phyloP scores from a whole-genome alignment of 169 alveolate species.

The Plasmodium adleri region DNA sequence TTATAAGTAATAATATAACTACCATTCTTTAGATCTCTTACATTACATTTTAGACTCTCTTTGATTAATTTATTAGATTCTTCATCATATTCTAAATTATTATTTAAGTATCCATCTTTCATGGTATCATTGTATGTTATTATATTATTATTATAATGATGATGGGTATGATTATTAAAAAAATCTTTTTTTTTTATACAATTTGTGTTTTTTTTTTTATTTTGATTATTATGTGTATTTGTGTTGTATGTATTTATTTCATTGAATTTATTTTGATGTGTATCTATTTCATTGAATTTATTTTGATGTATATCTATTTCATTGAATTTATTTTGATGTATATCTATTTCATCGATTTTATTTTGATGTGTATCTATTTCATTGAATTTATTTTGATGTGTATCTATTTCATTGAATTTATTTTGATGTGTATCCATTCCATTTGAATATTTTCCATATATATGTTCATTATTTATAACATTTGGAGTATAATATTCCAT shows the following conservation, averaged over 20 bases:
- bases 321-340: neutral
- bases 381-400: neutral
- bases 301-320: neutral
- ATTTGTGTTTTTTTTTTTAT: neutral
- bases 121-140: slow-evolving; percentile 38
- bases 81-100: slow-evolving; percentile 6
- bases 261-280: neutral
- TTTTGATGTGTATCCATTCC: neutral
- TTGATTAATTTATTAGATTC: slow-evolving; percentile 25
- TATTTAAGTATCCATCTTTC: slow-evolving; percentile 30
- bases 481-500: too few relatives aligned
- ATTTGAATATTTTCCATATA: too few relatives aligned
- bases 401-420: neutral
- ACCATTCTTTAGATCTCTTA: slow-evolving; percentile 66
- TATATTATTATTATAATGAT: neutral
- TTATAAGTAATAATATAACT: slow-evolving; percentile 43
- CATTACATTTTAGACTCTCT: slow-evolving; percentile 33
- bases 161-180: neutral
- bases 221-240: neutral
- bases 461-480: too few relatives aligned
- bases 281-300: neutral
- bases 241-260: neutral
- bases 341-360: neutral
- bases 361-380: neutral
- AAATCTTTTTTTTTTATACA: neutral